Base-by-base conservation (phyloP, 1,139 yeast species). In the Kodamaea arcana region DNA sequence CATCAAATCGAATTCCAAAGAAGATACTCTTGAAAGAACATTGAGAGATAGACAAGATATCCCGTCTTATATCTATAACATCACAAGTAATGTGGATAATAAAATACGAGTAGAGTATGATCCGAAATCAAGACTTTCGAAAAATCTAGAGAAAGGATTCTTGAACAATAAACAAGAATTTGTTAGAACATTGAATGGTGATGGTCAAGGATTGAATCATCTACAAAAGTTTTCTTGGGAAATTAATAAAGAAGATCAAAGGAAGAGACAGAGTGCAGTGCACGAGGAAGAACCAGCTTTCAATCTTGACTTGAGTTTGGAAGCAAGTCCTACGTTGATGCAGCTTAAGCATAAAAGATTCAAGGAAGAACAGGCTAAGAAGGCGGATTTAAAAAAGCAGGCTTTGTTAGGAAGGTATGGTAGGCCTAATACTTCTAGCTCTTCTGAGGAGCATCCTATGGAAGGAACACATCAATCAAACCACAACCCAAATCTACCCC, bases 321-420 rank as follows among this genome's bases (percentile, higher is more conserved):
- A 77, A 42, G 80, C 80, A 3, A 74, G 76, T 35, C 86, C 86
- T 4, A 79, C 86, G 0, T 71, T 72, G 29, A 68, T 75, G 48
- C 60, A 69, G 63, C 40, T 76, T 28, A 65, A 63, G 34, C 58
- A 65, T 39, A 67, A 68, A 37, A 53, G 73, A 45, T 39, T 36
- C 10, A 33, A 33, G 16, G 35, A 43, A 20, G 52, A 62, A 30
- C 59, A 69, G 34, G 50, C 65, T 36, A 57, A 62, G 31, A 51
- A 56, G 29, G 47, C 48, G 15, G 43, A 51, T 15, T 44, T 48
- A 15, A 54, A 62, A 29, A 59, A 58, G 28, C 47, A 52, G 28
- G 51, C 53, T 23, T 43, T 76, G 26, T 39, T 71, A n/a, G 65
- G 55, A 15, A 48, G 39, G 38, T 58, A 60, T 33, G 60, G 61